Evolutionary conservation across 441 rosid genomes (phyloP), one percentile per base, ranked within the genome.

Genomic region (Corymbia citriodora): DNA sequence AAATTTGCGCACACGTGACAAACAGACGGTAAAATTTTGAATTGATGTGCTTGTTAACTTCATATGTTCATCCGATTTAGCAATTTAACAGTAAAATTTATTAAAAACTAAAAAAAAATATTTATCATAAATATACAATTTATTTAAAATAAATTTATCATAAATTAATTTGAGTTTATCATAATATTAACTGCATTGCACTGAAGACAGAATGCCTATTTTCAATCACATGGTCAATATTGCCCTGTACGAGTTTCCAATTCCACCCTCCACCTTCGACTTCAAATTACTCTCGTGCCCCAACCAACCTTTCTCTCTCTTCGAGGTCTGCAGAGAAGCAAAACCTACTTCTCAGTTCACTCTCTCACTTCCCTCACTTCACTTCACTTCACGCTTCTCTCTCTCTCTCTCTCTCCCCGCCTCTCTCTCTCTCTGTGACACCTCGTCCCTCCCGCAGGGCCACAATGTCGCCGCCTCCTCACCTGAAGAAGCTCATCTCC

Each of bases 401-500:
- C 87, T 90, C 90, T 72, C 90, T 53, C 89, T 74, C 50, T 85
- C 88, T 25, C 29, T 65, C 50, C 85, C 88, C 16, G 18, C 52
- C 55, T 36, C 82, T n/a, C 45, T 53, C 33, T 89, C 79, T 19
- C 55, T 55, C 19, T 12, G 79, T 19, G 29, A 14, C 48, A 14
- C 48, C 89, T 72, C 87, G 36, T 88, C 87, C 57, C 45, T 40
- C 52, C 72, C 33, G 36, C 90, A 61, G 89, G 53, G 83, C 94
- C 92, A 90, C 90, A 91, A 97, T 97, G 98, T 95, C 93, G 92
- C 89, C 89, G 87, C 90, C 40, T 86, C 70, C 86, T 49, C n/a
- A 19, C 63, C 89, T 90, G 55, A 40, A 3, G 83, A 74, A 74
- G 50, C 83, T 63, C 92, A 49, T 36, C 87, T 92, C 70, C 53